Evolutionary conservation across 139 green algal species (phyloP), one percentile per base, ranked within the genome.

Genomic region (Auxenochlorella protothecoides): DNA sequence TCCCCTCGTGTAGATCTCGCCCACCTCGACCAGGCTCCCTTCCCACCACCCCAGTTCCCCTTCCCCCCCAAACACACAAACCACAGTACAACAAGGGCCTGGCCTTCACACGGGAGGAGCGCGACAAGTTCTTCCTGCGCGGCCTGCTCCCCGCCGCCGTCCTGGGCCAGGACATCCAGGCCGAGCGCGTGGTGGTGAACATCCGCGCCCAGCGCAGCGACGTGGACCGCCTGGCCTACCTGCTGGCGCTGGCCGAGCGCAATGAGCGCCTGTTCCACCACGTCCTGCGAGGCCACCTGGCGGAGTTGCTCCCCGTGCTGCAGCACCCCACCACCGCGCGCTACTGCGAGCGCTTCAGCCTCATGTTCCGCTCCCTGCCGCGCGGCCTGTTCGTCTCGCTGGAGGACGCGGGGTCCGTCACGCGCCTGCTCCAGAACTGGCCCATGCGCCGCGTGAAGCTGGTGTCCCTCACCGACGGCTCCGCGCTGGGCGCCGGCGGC

Each of bases 261-360:
- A 97, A 96, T 72, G 89, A 97, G 79, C 80, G 85, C 12, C 85
- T 97, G 0, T 97, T 93, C 82, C 92, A 92, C 81, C 79, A 89
- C 9, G 89, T 97, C 62, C 78, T 97, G 56, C 67, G 81, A 65
- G 83, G 92, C 66, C 81, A 94, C 79, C 85, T 94, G 52, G 88
- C 93, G 76, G 90, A 95, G 85, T 84, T 97, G 70, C 74, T 93
- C 77, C 90, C 90, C 0, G 75, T 97, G 53, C 73, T 94, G 55
- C 72, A 86, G 55, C 75, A 84, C 44, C 87, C 88, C 52, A 89
- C 86, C 2, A 81, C 92, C 54, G 80, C 79, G 14, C 53, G 81
- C 63, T 90, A 88, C 70, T 96, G 90, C 75, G 75, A 84, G 70
- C 80, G 75, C 16, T 87, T 87, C 76, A 72, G 68, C 53, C 80